Evolutionary conservation across 1,139 yeast genomes (phyloP).

Genomic region (Petasospora fabianii): DNA sequence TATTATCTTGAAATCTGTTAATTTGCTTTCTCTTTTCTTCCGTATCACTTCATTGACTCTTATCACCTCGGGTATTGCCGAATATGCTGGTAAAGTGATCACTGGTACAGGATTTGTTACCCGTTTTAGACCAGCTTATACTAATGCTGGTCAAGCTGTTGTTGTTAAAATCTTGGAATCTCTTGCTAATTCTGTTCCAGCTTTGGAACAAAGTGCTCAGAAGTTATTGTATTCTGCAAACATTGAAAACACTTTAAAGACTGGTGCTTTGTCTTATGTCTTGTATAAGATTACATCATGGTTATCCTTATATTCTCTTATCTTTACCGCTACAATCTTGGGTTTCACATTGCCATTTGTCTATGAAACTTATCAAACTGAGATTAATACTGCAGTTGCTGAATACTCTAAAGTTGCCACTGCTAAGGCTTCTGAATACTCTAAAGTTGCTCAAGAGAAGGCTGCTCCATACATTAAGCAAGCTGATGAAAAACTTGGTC

Average conservation of each 20-base stretch:
- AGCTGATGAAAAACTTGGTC: slow-evolving; percentile 58
- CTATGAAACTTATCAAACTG: slow-evolving; percentile 70
- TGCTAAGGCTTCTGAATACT: slow-evolving; percentile 50
- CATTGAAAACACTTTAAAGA: slow-evolving; percentile 65
- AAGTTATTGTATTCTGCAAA: slow-evolving; percentile 63
- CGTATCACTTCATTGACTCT: slow-evolving; percentile 35
- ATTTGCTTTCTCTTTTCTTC: slow-evolving; percentile 66
- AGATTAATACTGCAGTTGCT: slow-evolving; percentile 72
- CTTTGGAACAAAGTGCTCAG: slow-evolving; percentile 49
- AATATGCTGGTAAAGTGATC: slow-evolving; percentile 60
- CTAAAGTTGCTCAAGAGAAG: slow-evolving; percentile 51
- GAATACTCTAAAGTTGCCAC: slow-evolving; percentile 54
- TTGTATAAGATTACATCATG: slow-evolving; percentile 71
- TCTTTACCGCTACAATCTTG: slow-evolving; percentile 52
- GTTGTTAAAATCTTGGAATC: slow-evolving; percentile 43
- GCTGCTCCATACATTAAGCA: slow-evolving; percentile 40
- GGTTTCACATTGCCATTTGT: slow-evolving; percentile 75
- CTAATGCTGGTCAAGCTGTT: slow-evolving; percentile 34
- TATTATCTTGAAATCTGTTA: slow-evolving; percentile 63
- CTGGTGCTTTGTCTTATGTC: slow-evolving; percentile 63
- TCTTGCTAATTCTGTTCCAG: slow-evolving; percentile 33
- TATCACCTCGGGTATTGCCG: slow-evolving; percentile 60
- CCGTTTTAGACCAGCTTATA: slow-evolving; percentile 51
- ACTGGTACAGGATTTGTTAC: slow-evolving; percentile 73
- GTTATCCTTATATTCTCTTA: slow-evolving; percentile 69